Conservation (phyloP, 495 filamentous ascomycete species). For the Penicillium soppii region DNA sequence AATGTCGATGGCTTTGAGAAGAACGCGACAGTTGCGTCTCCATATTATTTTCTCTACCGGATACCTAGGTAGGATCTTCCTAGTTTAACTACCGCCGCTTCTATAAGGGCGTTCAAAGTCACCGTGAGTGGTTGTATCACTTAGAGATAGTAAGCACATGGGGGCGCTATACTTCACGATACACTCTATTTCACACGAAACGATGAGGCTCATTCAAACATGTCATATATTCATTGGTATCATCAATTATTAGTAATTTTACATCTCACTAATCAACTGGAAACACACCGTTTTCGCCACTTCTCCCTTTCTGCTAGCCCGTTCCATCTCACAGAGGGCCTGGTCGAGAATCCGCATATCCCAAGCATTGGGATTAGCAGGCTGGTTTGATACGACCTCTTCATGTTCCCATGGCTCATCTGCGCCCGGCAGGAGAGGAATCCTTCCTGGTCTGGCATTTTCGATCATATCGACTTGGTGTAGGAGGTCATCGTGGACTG, state of each 20-base stretch:
- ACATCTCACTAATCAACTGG: constrained; percentile 25
- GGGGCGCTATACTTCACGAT: too few species aligned
- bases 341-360: constrained; percentile 20
- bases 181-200: too few species aligned
- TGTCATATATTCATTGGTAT: background rate
- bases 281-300: constrained; percentile 23
- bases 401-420: constrained; percentile 18
- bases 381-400: background rate
- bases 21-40: too few species aligned
- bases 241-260: background rate
- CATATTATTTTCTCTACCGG: too few species aligned
- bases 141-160: too few species aligned
- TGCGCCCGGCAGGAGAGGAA: constrained; percentile 14
- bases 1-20: too few species aligned
- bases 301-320: constrained; percentile 15
- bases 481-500: constrained; percentile 18
- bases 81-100: too few species aligned
- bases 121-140: too few species aligned
- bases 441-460: background rate
- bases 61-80: too few species aligned
- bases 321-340: constrained; percentile 20
- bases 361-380: background rate
- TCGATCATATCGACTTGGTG: constrained; percentile 18
- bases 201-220: background rate
- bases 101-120: too few species aligned